phyloP scores from a whole-genome alignment of 2,329 filamentous ascomycete genomes.

The Fusarium udum region DNA sequence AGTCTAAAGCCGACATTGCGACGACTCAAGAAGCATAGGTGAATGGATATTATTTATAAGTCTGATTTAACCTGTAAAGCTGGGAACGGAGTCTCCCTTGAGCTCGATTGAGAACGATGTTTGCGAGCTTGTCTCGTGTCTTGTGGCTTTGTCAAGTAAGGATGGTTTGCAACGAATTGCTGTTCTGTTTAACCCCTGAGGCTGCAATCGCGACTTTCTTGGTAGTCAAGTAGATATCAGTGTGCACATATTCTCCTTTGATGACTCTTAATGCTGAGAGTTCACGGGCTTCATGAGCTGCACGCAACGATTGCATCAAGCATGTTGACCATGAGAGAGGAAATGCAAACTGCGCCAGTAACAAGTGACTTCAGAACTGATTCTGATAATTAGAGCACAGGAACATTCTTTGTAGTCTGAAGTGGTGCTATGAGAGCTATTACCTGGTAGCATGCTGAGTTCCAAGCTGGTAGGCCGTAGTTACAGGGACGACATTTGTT shows the following conservation, averaged over 20 bases:
- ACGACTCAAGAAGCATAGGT: no score
- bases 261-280: no score
- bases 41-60: no score
- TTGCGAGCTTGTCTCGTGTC: no score
- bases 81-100: background rate
- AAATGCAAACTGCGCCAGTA: background rate
- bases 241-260: background rate
- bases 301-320: background rate
- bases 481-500: background rate
- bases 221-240: accelerated
- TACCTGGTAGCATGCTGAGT: accelerated
- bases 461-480: accelerated
- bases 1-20: no score
- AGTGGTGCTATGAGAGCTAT: accelerated
- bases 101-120: background rate
- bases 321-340: no score
- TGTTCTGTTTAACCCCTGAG: accelerated
- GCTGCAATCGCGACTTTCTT: no score
- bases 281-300: no score
- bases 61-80: no score
- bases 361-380: accelerated
- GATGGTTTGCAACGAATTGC: background rate
- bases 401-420: accelerated
- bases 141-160: background rate
- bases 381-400: no score